Conservation (phyloP, 2,329 filamentous ascomycete species). For the Ceratocystiopsis brevicomis region DNA sequence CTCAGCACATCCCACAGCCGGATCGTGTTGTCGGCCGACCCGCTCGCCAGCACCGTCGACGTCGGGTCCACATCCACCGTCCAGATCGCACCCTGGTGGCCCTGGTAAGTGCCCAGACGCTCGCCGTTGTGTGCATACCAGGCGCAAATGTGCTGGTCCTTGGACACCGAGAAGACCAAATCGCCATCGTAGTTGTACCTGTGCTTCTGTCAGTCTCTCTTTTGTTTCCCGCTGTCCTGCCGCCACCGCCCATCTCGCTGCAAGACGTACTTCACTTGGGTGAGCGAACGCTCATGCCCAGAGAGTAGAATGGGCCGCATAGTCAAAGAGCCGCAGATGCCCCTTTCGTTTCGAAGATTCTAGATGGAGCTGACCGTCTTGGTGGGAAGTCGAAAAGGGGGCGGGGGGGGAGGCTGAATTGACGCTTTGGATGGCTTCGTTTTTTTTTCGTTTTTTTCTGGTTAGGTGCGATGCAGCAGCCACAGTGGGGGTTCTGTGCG, state of each 20-base stretch:
- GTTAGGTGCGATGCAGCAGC: background rate
- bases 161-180: conserved; percentile 19
- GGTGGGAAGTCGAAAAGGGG: conserved; percentile 1
- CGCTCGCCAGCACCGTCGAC: conserved; percentile 77
- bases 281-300: conserved; percentile 92
- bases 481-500: conserved; percentile 6
- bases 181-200: conserved; percentile 92
- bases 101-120: conserved; percentile 87
- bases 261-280: conserved; percentile 43
- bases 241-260: background rate
- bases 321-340: conserved; percentile 22
- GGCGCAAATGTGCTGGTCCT: conserved; percentile 54
- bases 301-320: conserved; percentile 96
- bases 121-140: conserved; percentile 98
- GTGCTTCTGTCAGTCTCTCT: background rate
- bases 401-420: background rate
- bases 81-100: conserved; percentile 96
- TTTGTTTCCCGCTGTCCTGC: conserved; percentile 3
- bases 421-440: too few species aligned
- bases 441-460: conserved; percentile 4
- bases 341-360: too few species aligned
- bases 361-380: background rate
- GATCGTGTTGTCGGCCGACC: conserved; percentile 96
- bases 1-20: conserved; percentile 91
- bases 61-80: conserved; percentile 93